A percentile compares a stretch with the other conserved stretches of the same genome.
Conservation (phyloP, 495 filamentous ascomycete genomes). For the Hypoxylon subgilvum region DNA sequence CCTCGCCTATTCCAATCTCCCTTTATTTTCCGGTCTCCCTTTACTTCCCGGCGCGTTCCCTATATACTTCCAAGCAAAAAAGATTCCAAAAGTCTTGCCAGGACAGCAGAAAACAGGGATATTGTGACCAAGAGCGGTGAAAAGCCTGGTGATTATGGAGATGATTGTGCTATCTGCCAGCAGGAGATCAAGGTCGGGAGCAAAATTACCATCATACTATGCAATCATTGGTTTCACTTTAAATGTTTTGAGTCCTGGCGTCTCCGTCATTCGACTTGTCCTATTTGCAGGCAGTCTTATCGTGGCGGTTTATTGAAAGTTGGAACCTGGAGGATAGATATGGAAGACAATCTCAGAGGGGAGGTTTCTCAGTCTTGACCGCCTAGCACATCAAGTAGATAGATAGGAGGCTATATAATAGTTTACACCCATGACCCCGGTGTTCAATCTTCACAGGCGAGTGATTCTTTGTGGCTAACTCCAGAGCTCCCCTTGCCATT, state of each 20-base stretch:
- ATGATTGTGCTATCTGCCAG: not conserved
- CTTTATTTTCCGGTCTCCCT: not conserved
- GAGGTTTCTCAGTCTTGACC: not conserved
- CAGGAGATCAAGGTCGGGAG: not conserved
- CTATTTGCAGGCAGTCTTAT: not conserved
- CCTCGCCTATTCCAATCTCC: not conserved
- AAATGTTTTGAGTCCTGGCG: too few relatives aligned
- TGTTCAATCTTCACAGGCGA: too few relatives aligned
- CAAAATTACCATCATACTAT: too few relatives aligned
- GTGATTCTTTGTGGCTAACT: not conserved
- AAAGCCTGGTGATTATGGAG: not conserved
- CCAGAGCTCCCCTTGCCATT: too few relatives aligned
- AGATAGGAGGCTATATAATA: not conserved
- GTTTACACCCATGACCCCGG: not conserved
- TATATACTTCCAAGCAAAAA: not conserved
- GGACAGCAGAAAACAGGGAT: not conserved
- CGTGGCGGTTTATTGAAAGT: not conserved
- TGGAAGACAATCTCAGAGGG: not conserved
- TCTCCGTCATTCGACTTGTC: not conserved
- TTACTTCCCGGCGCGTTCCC: not conserved
- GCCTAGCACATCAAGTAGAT: not conserved
- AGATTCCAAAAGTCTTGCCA: too few relatives aligned
- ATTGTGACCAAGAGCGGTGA: not conserved
- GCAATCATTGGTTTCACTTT: too few relatives aligned
- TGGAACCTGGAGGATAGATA: not conserved